Conservation (phyloP, 140 eudicot genomes). For the Stevia rebaudiana region DNA sequence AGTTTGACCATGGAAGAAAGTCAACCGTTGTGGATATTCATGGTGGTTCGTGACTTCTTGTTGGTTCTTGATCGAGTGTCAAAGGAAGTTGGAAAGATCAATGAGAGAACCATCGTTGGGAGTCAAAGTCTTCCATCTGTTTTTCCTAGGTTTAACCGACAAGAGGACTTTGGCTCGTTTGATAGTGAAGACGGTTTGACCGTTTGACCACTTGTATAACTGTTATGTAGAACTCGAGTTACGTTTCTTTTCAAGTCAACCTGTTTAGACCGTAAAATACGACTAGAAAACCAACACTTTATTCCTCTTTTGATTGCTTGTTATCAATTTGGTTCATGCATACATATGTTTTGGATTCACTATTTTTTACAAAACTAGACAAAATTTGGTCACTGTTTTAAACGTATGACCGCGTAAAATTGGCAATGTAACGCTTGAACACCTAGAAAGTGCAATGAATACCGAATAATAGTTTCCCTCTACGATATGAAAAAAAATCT, state of each 20-base stretch:
- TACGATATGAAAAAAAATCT: slow-evolving; percentile 23
- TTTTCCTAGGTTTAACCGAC: slow-evolving; percentile 28
- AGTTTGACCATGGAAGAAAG: slow-evolving; percentile 55
- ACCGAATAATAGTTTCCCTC: slow-evolving; percentile 12
- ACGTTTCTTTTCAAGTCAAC: not conserved
- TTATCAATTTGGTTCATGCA: slow-evolving; percentile 1
- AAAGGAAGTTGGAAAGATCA: slow-evolving; percentile 65
- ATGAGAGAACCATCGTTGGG: slow-evolving; percentile 47
- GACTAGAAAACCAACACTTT: not conserved
- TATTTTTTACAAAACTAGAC: slow-evolving; percentile 32
- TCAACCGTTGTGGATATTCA: slow-evolving; percentile 54
- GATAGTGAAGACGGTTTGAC: slow-evolving; percentile 28
- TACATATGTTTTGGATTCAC: slow-evolving; percentile 21
- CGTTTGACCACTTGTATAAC: not conserved
- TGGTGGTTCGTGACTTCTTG: slow-evolving; percentile 67
- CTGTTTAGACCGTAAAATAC: not conserved
- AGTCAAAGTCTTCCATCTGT: slow-evolving; percentile 28
- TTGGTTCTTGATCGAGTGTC: slow-evolving; percentile 56
- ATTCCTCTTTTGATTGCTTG: slow-evolving; percentile 6
- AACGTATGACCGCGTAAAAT: slow-evolving; percentile 13
- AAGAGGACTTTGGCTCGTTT: slow-evolving; percentile 27
- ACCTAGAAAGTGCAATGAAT: slow-evolving; percentile 26
- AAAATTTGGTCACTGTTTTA: slow-evolving; percentile 9
- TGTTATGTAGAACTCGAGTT: slow-evolving; percentile 4
- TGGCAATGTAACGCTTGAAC: slow-evolving; percentile 14